phyloP scores from a whole-genome alignment of 2,329 filamentous ascomycete species.

The Alternaria angustiovoidea region DNA sequence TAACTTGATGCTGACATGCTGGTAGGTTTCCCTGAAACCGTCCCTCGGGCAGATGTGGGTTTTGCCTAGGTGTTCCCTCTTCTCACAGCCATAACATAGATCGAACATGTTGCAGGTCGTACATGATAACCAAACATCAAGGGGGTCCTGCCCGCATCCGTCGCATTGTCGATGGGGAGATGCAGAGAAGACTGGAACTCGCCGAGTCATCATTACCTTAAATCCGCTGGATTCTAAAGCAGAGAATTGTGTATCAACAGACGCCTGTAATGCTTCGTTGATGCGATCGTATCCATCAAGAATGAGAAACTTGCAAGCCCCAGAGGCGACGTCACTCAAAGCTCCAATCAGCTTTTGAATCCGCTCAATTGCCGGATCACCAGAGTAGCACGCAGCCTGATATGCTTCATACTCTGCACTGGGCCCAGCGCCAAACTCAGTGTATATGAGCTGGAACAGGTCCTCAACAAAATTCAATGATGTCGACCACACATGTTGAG shows the following conservation, averaged over 20 bases:
- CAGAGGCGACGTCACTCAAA: neutral
- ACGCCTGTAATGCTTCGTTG: neutral
- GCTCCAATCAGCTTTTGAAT: neutral
- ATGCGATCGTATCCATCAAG: neutral
- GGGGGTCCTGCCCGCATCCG: neutral
- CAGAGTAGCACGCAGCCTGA: fast-evolving
- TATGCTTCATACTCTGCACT: neutral
- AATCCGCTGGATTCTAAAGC: neutral
- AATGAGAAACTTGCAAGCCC: neutral
- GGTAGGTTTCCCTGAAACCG: neutral
- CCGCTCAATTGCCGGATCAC: neutral
- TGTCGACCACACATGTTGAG: neutral
- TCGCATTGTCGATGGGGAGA: neutral
- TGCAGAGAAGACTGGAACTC: neutral
- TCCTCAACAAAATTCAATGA: neutral
- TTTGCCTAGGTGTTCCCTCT: neutral
- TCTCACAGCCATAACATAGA: neutral
- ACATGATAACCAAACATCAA: too few species aligned
- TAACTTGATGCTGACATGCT: neutral
- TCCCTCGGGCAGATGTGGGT: neutral
- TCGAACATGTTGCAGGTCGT: neutral
- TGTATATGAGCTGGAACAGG: neutral
- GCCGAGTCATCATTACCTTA: neutral
- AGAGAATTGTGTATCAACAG: neutral
- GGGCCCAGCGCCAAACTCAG: neutral